A percentile compares a stretch with the other conserved stretches of the same genome.
phyloP scores from a whole-genome alignment of 768 basidiomycete genomes.

The Rhodocollybia butyracea region DNA sequence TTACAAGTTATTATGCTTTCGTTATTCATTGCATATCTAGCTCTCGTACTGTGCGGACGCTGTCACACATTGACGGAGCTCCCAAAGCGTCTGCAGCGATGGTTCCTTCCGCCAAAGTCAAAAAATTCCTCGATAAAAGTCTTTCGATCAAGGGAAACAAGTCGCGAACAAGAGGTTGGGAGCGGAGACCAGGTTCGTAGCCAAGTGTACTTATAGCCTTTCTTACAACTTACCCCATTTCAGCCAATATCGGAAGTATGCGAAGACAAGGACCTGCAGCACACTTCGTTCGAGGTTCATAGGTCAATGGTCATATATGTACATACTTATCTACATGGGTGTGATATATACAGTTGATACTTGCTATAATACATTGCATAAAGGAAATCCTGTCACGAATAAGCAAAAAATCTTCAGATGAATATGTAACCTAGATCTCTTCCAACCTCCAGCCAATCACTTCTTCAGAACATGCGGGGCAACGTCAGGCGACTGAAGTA shows the following conservation, averaged over 20 bases:
- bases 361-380: too few species aligned
- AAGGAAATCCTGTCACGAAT: too few species aligned
- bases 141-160: neutral
- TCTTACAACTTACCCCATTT: neutral
- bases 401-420: too few species aligned
- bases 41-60: neutral
- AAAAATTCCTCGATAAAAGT: neutral
- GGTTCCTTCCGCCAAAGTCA: conserved; percentile 3
- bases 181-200: conserved; percentile 1
- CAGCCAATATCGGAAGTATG: conserved; percentile 5
- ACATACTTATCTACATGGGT: too few species aligned
- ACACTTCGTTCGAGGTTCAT: neutral
- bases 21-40: neutral
- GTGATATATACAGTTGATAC: too few species aligned
- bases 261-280: conserved; percentile 1
- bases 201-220: too few species aligned
- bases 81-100: neutral
- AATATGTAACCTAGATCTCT: too few species aligned
- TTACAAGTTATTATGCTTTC: neutral
- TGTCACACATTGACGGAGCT: neutral
- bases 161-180: neutral
- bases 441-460: too few species aligned
- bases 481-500: conserved; percentile 49
- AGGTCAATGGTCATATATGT: neutral
- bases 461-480: conserved; percentile 55